Conservation (phyloP, 2,329 filamentous ascomycete species). For the Fusarium sp. region DNA sequence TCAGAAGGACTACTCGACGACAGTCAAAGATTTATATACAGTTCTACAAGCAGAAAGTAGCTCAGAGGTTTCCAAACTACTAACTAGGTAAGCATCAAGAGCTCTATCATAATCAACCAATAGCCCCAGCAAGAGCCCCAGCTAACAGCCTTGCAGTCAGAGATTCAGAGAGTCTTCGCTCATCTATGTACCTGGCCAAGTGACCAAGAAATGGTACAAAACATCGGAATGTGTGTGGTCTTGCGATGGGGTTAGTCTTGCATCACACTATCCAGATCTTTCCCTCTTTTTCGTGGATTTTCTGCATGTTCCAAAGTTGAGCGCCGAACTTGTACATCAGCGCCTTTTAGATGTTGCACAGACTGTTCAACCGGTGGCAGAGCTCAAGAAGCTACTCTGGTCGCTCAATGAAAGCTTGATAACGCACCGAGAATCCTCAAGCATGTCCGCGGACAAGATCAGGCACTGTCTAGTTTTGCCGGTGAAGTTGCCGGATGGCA, state of each 20-base stretch:
- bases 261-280: not conserved
- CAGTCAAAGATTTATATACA: accelerated
- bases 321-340: not conserved
- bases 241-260: not conserved
- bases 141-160: not conserved
- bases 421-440: not conserved
- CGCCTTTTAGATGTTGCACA: not conserved
- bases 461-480: not conserved
- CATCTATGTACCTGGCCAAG: not conserved
- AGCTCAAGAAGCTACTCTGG: not conserved
- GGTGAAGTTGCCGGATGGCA: accelerated
- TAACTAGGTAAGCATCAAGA: not conserved
- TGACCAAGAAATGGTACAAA: not conserved
- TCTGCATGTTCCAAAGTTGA: not conserved
- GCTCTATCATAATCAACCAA: accelerated
- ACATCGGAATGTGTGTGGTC: not conserved
- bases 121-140: accelerated
- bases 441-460: not conserved
- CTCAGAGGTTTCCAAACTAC: not conserved
- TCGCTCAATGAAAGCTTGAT: not conserved
- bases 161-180: not conserved
- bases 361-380: not conserved
- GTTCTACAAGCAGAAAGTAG: not conserved
- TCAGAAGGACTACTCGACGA: accelerated
- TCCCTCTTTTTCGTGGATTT: not conserved